A percentile compares a stretch with the other conserved stretches of the same genome.
These are phyloP conservation scores for Trametes punicea DNA, from an alignment of 768 basidiomycete species.

Conservation along the genomic window DNA sequence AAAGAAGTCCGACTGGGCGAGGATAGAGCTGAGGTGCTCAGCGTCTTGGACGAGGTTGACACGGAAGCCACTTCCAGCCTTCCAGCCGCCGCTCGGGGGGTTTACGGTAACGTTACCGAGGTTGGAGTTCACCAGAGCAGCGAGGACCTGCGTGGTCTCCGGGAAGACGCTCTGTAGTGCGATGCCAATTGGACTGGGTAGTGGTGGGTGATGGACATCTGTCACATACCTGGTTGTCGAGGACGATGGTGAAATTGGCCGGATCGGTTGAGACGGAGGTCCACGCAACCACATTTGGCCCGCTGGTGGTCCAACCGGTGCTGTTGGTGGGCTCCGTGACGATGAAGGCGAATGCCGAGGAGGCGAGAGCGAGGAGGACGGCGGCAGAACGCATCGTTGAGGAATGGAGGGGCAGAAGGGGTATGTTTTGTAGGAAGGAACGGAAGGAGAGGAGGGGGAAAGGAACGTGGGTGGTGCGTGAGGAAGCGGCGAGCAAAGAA, in stretches of 20 bases:
- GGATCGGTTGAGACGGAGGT: slow-evolving; percentile 62
- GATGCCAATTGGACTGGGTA: background rate
- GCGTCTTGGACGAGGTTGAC: slow-evolving; percentile 65
- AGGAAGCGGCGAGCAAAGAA: slow-evolving; percentile 5
- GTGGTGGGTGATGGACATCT: background rate
- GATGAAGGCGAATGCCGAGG: slow-evolving; percentile 59
- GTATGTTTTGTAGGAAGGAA: slow-evolving; percentile 4
- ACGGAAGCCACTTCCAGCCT: slow-evolving; percentile 56
- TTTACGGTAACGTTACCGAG: slow-evolving; percentile 38
- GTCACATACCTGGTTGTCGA: slow-evolving; percentile 56
- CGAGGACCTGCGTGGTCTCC: slow-evolving; percentile 46
- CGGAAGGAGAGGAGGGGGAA: slow-evolving; percentile 1
- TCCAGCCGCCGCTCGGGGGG: slow-evolving; percentile 66
- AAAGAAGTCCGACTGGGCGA: slow-evolving; percentile 72
- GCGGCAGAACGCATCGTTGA: slow-evolving; percentile 41
- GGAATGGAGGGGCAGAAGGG: slow-evolving; percentile 9
- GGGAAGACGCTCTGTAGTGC: slow-evolving; percentile 35
- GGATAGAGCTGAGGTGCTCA: slow-evolving; percentile 46
- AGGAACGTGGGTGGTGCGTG: slow-evolving; percentile 18
- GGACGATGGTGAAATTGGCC: slow-evolving; percentile 61
- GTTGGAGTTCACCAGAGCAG: slow-evolving; percentile 51
- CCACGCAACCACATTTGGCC: slow-evolving; percentile 59
- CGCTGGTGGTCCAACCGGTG: slow-evolving; percentile 55
- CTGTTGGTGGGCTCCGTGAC: slow-evolving; percentile 49
- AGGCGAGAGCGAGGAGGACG: slow-evolving; percentile 44